Percentiles rank a stretch among this genome's conserved stretches.
phyloP scores from a whole-genome alignment of 129 eudicot species.

The Erigeron canadensis region DNA sequence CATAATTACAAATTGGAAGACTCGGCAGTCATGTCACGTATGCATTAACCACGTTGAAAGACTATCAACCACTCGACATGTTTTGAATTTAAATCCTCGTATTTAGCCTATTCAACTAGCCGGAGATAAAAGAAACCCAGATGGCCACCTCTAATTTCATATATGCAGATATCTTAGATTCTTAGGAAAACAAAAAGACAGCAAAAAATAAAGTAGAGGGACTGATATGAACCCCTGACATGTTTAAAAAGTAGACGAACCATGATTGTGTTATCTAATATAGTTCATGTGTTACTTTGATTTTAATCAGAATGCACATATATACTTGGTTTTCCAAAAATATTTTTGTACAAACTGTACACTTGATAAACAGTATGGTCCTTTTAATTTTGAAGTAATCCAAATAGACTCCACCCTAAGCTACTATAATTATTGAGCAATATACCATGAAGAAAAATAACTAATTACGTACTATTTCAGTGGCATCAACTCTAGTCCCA shows the following conservation, averaged over 20 bases:
- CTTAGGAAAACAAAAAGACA: background rate
- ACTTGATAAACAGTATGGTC: background rate
- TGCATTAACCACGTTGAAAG: no score
- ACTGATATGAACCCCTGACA: background rate
- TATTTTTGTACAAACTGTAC: background rate
- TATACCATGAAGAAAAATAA: constrained; percentile 2
- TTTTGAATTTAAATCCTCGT: no score
- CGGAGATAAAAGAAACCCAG: no score
- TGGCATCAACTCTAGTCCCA: constrained; percentile 96
- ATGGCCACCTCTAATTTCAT: background rate
- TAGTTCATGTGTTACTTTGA: background rate
- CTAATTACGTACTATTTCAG: constrained; percentile 64
- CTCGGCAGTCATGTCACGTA: no score
- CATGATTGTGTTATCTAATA: no score
- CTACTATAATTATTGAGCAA: no score
- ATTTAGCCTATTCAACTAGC: no score
- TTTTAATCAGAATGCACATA: background rate
- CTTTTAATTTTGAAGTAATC: no score
- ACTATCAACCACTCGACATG: no score
- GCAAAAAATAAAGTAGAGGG: no score
- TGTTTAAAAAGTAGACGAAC: background rate
- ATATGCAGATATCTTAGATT: background rate
- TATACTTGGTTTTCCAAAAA: background rate
- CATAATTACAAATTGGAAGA: no score
- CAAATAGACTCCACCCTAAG: no score